phyloP scores from a whole-genome alignment of 768 basidiomycete genomes.

The Cyclocybe aegerita region DNA sequence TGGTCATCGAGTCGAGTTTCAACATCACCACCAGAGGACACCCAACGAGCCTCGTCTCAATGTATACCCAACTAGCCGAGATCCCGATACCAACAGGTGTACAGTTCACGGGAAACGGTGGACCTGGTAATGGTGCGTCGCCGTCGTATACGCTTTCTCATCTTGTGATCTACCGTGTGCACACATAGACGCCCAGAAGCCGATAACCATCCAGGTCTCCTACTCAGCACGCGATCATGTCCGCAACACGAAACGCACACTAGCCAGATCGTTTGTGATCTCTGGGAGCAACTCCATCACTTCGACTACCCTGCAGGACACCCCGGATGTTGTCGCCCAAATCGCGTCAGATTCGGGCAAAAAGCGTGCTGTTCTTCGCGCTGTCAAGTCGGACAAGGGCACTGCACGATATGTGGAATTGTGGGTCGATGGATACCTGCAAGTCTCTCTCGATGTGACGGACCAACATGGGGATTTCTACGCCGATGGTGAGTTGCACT shows the following conservation, averaged over 20 bases:
- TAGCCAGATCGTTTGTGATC: slow-evolving; percentile 36
- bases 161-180: not conserved
- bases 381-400: slow-evolving; percentile 28
- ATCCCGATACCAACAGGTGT: slow-evolving; percentile 29
- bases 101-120: slow-evolving; percentile 17
- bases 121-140: slow-evolving; percentile 1
- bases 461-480: slow-evolving; percentile 60
- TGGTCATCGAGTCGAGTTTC: too few relatives aligned
- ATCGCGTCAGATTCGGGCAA: slow-evolving; percentile 39
- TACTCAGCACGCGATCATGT: slow-evolving; percentile 51
- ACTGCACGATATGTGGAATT: slow-evolving; percentile 60
- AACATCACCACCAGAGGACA: not conserved
- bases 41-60: not conserved
- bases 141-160: not conserved
- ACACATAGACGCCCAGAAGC: slow-evolving; percentile 20
- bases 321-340: slow-evolving; percentile 38
- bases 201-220: slow-evolving; percentile 32
- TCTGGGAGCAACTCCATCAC: slow-evolving; percentile 21
- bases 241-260: slow-evolving; percentile 44
- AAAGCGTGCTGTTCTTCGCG: slow-evolving; percentile 46
- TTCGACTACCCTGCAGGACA: slow-evolving; percentile 31
- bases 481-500: slow-evolving; percentile 47
- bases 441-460: slow-evolving; percentile 54
- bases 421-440: slow-evolving; percentile 46
- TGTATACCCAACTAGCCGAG: slow-evolving; percentile 28